Base-by-base conservation (phyloP, 495 filamentous ascomycete species). In the Xylaria grammica region DNA sequence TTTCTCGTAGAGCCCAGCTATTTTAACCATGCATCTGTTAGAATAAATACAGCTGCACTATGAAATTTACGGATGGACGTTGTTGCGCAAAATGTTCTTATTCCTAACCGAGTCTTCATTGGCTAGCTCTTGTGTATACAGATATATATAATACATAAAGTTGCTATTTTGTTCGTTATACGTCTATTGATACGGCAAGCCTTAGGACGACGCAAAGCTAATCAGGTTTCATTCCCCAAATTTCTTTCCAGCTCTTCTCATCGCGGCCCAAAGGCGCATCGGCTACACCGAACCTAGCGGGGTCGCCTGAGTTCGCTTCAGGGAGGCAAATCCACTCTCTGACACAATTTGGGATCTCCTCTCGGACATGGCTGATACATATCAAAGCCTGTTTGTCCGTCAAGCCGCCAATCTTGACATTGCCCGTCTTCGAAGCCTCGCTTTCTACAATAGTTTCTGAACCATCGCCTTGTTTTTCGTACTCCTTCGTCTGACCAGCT, bases 281-380 rank as follows among this genome's bases (percentile, higher is more conserved):
- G 20, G 89, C 75, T 44, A 74, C 72, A 3, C 88, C 88, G 66
- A 86, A 85, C 63, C 86, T 80, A 42, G 87, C 85, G 24, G 83
- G 74, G 67, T 69, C 63, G 32, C 84, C 82, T 6, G 79, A 82
- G 61, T 82, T 86, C 44, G 83, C 82, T 77, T 85, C 86, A 20
- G 92, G 92, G 19, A 97, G 78, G 59, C 90, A 90, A 48, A 98
- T 85, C 86, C 89, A 98, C 74, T 90, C 83, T 27, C 91, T 77
- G 19, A 97, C 85, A 50, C 85, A 87, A 36, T 87, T 85, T 0
- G 94, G 94, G 11, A 97, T 91, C 74, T 98, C 94, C 67, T 96
- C 92, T 53, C 86, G 85, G n/a, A 91, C 83, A 77, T 98, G 94
- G 67, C 91, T 94, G 56, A 97, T 92, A 44, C 91, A 87, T 15